Percentiles rank a stretch among this genome's conserved stretches.
phyloP scores from a whole-genome alignment of 2,329 filamentous ascomycete species.

The Fusarium ramigenum region DNA sequence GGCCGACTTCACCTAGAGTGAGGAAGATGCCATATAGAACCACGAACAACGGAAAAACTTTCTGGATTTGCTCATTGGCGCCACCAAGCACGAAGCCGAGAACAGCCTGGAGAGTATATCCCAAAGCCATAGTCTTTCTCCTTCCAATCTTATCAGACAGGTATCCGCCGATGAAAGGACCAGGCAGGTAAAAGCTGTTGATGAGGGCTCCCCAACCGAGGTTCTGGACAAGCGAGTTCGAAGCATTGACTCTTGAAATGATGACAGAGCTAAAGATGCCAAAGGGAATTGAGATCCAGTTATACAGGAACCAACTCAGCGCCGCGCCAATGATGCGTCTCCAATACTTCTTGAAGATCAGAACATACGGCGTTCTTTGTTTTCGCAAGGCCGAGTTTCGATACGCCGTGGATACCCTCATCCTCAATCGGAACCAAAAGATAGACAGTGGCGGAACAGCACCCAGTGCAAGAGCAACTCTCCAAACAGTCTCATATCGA shows the following conservation, averaged over 20 bases:
- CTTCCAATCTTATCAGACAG: background rate
- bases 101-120: background rate
- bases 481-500: background rate
- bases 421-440: conserved; percentile 12
- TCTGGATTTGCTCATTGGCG: background rate
- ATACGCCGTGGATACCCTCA: background rate
- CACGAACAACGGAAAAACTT: background rate
- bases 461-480: background rate
- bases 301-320: conserved; percentile 3
- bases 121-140: background rate
- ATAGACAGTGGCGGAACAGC: background rate
- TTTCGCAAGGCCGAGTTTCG: background rate
- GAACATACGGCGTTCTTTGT: background rate
- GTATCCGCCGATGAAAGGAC: background rate
- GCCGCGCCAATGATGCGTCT: background rate
- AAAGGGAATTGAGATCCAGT: conserved; percentile 7
- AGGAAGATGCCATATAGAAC: background rate
- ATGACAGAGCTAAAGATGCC: conserved; percentile 7
- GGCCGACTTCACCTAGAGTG: background rate
- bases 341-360: conserved; percentile 7
- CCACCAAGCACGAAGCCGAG: background rate
- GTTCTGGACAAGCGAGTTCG: conserved; percentile 3
- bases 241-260: background rate
- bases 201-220: conserved; percentile 1
- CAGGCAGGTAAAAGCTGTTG: background rate